phyloP scores from a whole-genome alignment of 2,329 filamentous ascomycete genomes.

The Sclerotinia sclerotiorum region DNA sequence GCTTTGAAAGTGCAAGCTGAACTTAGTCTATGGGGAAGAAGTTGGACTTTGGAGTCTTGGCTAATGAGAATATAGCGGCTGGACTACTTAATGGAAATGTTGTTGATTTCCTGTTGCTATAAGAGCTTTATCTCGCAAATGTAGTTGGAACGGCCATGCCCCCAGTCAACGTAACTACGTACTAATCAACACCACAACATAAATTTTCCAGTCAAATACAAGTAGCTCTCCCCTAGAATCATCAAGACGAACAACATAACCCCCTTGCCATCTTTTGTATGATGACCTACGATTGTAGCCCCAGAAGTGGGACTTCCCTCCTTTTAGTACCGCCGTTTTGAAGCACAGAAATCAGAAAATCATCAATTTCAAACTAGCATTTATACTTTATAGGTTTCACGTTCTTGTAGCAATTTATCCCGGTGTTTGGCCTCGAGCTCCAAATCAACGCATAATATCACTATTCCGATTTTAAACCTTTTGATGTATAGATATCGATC shows the following conservation, averaged over 20 bases:
- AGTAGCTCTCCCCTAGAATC: not conserved
- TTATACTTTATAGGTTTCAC: not conserved
- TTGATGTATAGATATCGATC: not conserved
- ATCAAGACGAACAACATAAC: not conserved
- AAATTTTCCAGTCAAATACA: not conserved
- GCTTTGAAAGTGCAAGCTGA: constrained; percentile 16
- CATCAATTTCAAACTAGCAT: not conserved
- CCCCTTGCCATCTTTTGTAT: no score
- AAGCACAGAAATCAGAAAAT: not conserved
- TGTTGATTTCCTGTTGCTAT: constrained; percentile 6
- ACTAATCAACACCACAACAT: not conserved
- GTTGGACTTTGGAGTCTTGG: constrained; percentile 21
- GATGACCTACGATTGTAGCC: not conserved
- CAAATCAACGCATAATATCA: not conserved
- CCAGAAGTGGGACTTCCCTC: not conserved
- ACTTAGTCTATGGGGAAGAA: constrained; percentile 28
- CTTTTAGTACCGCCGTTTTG: not conserved
- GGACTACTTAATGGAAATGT: constrained; percentile 14
- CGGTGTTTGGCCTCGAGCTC: not conserved
- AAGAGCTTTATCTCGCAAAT: not conserved
- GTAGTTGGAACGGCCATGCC: not conserved
- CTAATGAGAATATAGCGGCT: constrained; percentile 25
- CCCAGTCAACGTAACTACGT: no score
- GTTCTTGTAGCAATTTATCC: not conserved
- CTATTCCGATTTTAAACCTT: not conserved